A percentile compares a stretch with the other conserved stretches of the same genome.
Evolutionary conservation across 805 yeast genomes (phyloP).

Genomic region (Metschnikowia cerradonensis): DNA sequence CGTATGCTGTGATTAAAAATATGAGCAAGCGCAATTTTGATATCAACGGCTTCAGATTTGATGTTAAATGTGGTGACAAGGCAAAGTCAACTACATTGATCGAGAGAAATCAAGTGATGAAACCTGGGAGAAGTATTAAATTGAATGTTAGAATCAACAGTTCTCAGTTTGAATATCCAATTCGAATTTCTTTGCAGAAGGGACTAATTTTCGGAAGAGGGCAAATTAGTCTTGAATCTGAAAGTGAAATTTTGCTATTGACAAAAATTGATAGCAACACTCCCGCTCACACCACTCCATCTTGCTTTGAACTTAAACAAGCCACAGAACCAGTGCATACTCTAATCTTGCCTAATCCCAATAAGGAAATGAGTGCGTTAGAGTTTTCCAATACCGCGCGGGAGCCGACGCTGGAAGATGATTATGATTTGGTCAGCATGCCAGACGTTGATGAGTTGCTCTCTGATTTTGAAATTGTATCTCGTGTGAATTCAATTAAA

Average conservation of each 20-base stretch:
- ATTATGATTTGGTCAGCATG: slow-evolving; percentile 32
- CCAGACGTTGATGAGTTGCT: slow-evolving; percentile 25
- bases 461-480: slow-evolving; percentile 38
- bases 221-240: neutral
- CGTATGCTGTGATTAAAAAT: slow-evolving; percentile 31
- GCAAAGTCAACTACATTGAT: slow-evolving; percentile 25
- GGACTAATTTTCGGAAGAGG: slow-evolving; percentile 9
- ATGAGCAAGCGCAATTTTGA: slow-evolving; percentile 23
- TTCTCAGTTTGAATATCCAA: slow-evolving; percentile 33
- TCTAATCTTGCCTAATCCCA: neutral
- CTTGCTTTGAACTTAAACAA: neutral
- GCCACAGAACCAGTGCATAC: neutral
- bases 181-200: slow-evolving; percentile 24
- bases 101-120: slow-evolving; percentile 30
- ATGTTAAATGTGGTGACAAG: slow-evolving; percentile 26
- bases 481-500: slow-evolving; percentile 17
- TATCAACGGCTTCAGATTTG: slow-evolving; percentile 28
- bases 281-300: neutral
- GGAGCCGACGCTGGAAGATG: slow-evolving; percentile 19
- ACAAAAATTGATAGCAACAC: neutral
- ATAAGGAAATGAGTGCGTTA: too few species aligned
- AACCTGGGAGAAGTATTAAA: slow-evolving; percentile 27
- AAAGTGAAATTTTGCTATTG: neutral
- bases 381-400: neutral
- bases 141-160: slow-evolving; percentile 31